Evolutionary conservation across 2,329 filamentous ascomycete species (phyloP).

Genomic region (Beauveria sp.): DNA sequence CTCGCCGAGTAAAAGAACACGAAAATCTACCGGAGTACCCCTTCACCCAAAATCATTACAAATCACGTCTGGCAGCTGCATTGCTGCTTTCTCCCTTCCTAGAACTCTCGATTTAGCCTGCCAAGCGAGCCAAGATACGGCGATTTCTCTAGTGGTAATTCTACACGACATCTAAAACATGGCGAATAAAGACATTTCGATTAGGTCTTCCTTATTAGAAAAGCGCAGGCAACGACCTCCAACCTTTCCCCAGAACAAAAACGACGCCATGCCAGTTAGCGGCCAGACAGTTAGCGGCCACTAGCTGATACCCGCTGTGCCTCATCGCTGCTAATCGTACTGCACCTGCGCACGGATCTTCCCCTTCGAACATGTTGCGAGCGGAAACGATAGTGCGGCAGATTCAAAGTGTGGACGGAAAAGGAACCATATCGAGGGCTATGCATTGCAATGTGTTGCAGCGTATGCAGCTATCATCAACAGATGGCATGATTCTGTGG

Average conservation of each 20-base stretch:
- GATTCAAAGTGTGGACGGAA: neutral
- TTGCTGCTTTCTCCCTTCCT: neutral
- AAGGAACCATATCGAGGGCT: neutral
- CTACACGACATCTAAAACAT: neutral
- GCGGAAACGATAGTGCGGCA: constrained; percentile 7
- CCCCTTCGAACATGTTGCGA: constrained; percentile 1
- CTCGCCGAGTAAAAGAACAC: neutral
- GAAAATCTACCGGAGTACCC: neutral
- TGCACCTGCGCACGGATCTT: neutral
- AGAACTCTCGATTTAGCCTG: neutral
- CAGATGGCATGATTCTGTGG: neutral
- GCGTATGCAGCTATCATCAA: neutral
- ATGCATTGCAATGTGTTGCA: neutral
- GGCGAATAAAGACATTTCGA: neutral
- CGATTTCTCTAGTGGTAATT: neutral
- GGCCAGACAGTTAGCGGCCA: neutral
- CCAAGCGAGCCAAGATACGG: neutral
- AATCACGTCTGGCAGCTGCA: neutral
- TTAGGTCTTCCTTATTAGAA: neutral
- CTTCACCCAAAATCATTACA: neutral
- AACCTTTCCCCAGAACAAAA: no score
- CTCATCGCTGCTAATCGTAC: neutral
- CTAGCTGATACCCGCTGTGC: constrained; percentile 6
- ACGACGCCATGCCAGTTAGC: neutral
- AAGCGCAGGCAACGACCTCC: neutral